phyloP scores from a whole-genome alignment of 805 yeast genomes.

The Kluyveromyces aestuarii region DNA sequence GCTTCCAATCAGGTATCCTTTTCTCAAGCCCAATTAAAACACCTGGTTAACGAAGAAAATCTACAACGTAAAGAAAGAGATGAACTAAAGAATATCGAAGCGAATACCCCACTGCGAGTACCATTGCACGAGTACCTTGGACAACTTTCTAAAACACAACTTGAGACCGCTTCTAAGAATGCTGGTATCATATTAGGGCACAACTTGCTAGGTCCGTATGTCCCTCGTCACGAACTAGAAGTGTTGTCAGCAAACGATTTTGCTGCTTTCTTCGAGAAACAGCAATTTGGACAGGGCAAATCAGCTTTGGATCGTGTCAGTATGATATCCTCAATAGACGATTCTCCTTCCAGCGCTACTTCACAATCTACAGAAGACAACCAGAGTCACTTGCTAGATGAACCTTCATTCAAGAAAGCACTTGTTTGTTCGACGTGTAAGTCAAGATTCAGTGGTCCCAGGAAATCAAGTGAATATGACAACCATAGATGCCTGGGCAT shows the following conservation, averaged over 20 bases:
- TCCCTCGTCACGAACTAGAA: slow-evolving; percentile 25
- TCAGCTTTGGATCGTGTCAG: neutral
- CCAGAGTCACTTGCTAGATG: neutral
- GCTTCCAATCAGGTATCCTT: slow-evolving; percentile 21
- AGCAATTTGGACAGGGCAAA: slow-evolving; percentile 3
- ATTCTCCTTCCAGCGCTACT: neutral
- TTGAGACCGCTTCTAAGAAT: slow-evolving; percentile 14
- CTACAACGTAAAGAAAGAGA: slow-evolving; percentile 15
- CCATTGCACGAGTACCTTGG: slow-evolving; percentile 26
- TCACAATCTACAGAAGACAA: neutral
- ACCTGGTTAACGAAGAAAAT: slow-evolving; percentile 20
- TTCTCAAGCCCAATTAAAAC: slow-evolving; percentile 17
- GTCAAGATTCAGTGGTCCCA: slow-evolving; percentile 17
- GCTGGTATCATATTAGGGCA: slow-evolving; percentile 24
- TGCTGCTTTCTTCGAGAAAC: slow-evolving; percentile 25
- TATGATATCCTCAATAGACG: neutral
- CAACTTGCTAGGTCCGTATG: slow-evolving; percentile 26
- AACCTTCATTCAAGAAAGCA: slow-evolving; percentile 13
- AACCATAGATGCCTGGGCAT: neutral
- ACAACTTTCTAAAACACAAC: slow-evolving; percentile 15
- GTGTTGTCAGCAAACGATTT: slow-evolving; percentile 26
- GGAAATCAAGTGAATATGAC: slow-evolving; percentile 6
- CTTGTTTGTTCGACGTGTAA: slow-evolving; percentile 21
- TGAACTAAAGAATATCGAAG: slow-evolving; percentile 6
- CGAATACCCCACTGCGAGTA: slow-evolving; percentile 7